Conservation (phyloP, 2,329 filamentous ascomycete genomes). For the Lachnellula subtilissima region DNA sequence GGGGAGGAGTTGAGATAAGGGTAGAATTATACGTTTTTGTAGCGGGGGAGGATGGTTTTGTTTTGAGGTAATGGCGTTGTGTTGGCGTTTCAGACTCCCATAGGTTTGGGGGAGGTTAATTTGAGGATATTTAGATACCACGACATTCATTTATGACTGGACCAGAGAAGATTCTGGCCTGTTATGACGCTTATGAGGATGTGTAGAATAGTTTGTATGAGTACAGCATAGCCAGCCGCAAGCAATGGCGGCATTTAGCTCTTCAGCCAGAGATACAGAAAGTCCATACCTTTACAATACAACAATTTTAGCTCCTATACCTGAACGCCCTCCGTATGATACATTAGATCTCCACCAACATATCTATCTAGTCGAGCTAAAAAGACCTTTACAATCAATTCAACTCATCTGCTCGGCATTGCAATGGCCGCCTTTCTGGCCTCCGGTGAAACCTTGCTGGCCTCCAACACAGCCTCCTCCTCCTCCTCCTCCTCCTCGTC, state of each 20-base stretch:
- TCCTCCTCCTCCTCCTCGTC: conserved; percentile 30
- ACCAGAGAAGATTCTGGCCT: not conserved
- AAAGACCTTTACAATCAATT: not conserved
- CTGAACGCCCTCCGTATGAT: not conserved
- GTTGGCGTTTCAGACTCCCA: not conserved
- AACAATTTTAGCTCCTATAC: conserved; percentile 3
- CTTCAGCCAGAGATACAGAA: not conserved
- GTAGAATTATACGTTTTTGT: too few species aligned
- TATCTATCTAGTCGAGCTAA: too few species aligned
- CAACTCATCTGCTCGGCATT: conserved; percentile 3
- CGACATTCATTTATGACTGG: not conserved
- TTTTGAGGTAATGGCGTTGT: not conserved
- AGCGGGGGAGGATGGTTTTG: not conserved
- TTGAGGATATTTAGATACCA: not conserved
- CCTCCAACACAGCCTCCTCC: conserved; percentile 32
- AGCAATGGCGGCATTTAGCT: not conserved
- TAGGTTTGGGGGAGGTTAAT: not conserved
- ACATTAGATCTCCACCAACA: too few species aligned
- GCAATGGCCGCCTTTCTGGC: conserved; percentile 5
- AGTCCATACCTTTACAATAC: not conserved
- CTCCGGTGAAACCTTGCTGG: conserved; percentile 12
- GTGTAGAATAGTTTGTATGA: conserved; percentile 9
- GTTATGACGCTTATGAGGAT: conserved; percentile 5
- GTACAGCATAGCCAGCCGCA: not conserved
- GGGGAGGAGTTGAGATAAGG: too few species aligned